Evolutionary conservation across 2,329 filamentous ascomycete genomes (phyloP), one percentile per base, ranked within the genome.

Genomic region (Pseudocercospora pini-densiflorae): DNA sequence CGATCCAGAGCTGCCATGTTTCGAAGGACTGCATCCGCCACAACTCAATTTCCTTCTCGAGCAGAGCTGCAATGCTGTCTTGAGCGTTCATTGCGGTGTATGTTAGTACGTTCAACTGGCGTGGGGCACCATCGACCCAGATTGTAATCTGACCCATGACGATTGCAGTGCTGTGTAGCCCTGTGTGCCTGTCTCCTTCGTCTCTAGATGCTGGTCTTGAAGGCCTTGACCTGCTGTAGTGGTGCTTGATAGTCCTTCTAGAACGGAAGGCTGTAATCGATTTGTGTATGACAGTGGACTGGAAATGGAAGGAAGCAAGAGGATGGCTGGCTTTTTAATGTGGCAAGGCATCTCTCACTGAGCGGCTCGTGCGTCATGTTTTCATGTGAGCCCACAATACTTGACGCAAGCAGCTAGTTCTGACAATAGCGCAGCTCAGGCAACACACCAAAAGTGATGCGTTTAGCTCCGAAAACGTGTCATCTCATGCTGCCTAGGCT

Each of bases 401-500:
- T 5, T 49, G 45, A 49, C 19, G 23, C 45, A 49, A 51, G 47
- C 19, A 12, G 47, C 47, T 21, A 51, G 47, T 51, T 21, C 8
- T 51, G 47, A 21, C 51, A 55, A 55, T n/a, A 58, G 27, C 16
- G 21, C 10, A 47, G 49, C 19, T 29, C 14, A 27, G 23, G 24
- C 14, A 40, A 21, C 8, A n/a, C 29, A 23, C 23, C 51, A n/a
- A 31, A 55, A 55, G 45, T 49, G 45, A 49, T 49, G 45, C 19
- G 2, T 21, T 49, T 24, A 29, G 51, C 14, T 31, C 51, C 21
- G 8, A 21, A 21, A n/a, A n/a, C 23, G 24, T n/a, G 51, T 31
- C 51, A n/a, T 14, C 19, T 63, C 61, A 40, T 66, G 60, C 36
- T 63, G 60, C 27, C 27, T 55, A 21, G 23, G 51, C 29, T 58